Conservation (phyloP, 495 filamentous ascomycete species). For the Choiromyces venosus region DNA sequence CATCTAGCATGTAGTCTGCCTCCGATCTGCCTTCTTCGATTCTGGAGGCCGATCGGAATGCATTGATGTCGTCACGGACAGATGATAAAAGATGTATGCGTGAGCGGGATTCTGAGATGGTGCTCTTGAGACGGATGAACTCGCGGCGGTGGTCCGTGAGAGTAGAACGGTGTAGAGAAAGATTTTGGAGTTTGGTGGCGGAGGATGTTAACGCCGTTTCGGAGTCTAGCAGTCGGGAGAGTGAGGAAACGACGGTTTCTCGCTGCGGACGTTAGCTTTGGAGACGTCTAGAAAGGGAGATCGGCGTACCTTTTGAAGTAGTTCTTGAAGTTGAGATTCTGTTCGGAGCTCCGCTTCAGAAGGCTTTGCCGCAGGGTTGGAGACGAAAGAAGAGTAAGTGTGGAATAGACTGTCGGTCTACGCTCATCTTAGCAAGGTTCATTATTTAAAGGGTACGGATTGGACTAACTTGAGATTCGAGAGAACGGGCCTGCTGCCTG, state of each 20-base stretch:
- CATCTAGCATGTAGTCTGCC: conserved; percentile 94
- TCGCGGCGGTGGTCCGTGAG: conserved; percentile 81
- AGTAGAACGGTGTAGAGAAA: conserved; percentile 85
- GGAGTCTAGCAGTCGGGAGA: conserved; percentile 85
- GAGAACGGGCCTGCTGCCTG: conserved; percentile 79
- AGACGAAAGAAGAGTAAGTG: conserved; percentile 92
- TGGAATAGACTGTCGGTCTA: conserved; percentile 92
- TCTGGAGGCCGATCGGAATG: conserved; percentile 63
- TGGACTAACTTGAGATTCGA: conserved; percentile 80
- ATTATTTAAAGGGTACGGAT: background rate
- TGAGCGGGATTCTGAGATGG: conserved; percentile 67
- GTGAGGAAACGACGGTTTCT: conserved; percentile 72
- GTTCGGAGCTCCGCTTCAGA: conserved; percentile 76
- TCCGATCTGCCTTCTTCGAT: conserved; percentile 49
- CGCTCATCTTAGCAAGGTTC: conserved; percentile 24
- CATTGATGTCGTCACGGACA: conserved; percentile 85
- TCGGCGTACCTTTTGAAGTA: conserved; percentile 63
- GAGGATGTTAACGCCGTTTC: conserved; percentile 84
- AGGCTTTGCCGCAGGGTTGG: conserved; percentile 73
- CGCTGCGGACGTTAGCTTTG: conserved; percentile 53
- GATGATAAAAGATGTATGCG: conserved; percentile 86
- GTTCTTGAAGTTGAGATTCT: conserved; percentile 75
- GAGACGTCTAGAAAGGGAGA: conserved; percentile 2
- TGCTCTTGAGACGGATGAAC: conserved; percentile 61
- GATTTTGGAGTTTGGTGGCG: conserved; percentile 88